Evolutionary conservation across 2,329 filamentous ascomycete species (phyloP).

Genomic region (Cladophialophora carrionii): DNA sequence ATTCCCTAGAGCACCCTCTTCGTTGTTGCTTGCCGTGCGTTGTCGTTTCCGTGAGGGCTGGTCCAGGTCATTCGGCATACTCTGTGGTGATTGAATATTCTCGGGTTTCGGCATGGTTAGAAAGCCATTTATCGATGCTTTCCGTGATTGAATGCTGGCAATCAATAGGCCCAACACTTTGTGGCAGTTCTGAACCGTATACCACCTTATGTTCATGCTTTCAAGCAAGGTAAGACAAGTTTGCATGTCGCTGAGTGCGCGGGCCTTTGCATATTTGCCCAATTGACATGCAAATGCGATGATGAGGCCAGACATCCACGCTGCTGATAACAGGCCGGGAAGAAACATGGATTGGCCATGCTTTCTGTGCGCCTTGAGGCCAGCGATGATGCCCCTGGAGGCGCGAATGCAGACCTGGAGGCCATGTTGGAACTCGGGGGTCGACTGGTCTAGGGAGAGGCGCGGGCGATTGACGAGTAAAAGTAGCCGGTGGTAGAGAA

Average conservation of each 20-base stretch:
- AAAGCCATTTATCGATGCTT: constrained; percentile 34
- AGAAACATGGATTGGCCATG: constrained; percentile 46
- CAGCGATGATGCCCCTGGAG: constrained; percentile 46
- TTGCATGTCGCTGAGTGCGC: constrained; percentile 46
- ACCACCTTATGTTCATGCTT: constrained; percentile 47
- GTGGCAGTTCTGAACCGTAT: constrained; percentile 48
- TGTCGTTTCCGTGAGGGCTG: constrained; percentile 41
- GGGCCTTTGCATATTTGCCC: constrained; percentile 45
- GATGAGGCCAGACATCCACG: constrained; percentile 49
- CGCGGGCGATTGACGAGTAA: constrained; percentile 48
- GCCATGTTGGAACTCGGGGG: constrained; percentile 48
- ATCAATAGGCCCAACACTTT: constrained; percentile 44
- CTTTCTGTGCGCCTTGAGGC: constrained; percentile 43
- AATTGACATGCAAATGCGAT: constrained; percentile 49
- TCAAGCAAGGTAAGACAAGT: constrained; percentile 43
- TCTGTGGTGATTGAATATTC: constrained; percentile 21
- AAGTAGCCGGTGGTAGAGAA: constrained; percentile 49
- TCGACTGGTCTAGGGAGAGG: constrained; percentile 45
- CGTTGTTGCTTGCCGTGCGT: constrained; percentile 24
- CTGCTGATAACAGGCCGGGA: constrained; percentile 47
- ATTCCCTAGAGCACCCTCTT: constrained; percentile 15
- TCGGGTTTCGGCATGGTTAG: constrained; percentile 33
- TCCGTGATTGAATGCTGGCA: constrained; percentile 41
- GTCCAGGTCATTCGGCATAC: constrained; percentile 29
- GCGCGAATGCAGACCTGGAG: constrained; percentile 49